Percentiles rank a stretch among this genome's conserved stretches.
phyloP scores from a whole-genome alignment of 1,284 basidiomycete species.

The Chondrostereum purpureum region DNA sequence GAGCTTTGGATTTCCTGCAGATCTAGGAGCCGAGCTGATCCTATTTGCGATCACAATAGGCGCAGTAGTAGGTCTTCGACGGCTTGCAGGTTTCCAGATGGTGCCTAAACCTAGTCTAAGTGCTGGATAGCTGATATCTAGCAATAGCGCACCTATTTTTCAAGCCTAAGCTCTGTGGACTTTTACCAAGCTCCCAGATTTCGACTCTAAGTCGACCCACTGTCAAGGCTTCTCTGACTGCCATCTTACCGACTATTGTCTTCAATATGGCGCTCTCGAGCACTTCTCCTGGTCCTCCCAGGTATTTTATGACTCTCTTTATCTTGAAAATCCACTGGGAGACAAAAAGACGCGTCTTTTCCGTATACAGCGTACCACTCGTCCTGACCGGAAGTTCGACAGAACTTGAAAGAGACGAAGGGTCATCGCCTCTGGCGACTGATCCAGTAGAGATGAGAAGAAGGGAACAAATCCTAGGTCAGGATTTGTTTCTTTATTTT shows the following conservation, averaged over 20 bases:
- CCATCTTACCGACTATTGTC: constrained; percentile 75
- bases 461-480: constrained; percentile 77
- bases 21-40: constrained; percentile 50
- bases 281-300: constrained; percentile 60
- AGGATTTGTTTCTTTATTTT: constrained; percentile 27
- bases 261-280: constrained; percentile 80
- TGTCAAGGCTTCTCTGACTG: constrained; percentile 89
- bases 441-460: constrained; percentile 59
- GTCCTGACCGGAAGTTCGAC: constrained; percentile 43
- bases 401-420: constrained; percentile 86
- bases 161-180: constrained; percentile 63
- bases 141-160: constrained; percentile 59
- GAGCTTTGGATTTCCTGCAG: constrained; percentile 43
- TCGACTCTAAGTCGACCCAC: constrained; percentile 90
- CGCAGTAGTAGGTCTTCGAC: constrained; percentile 87
- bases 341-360: constrained; percentile 80
- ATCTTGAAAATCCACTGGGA: constrained; percentile 84
- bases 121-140: constrained; percentile 6
- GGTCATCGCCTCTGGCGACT: constrained; percentile 65
- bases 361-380: constrained; percentile 91
- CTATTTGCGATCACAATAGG: constrained; percentile 92
- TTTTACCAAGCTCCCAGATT: constrained; percentile 81
- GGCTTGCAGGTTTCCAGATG: constrained; percentile 90
- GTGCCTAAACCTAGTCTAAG: constrained; percentile 51
- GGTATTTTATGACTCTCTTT: constrained; percentile 79